Base-by-base conservation (phyloP, 352 stramenopile genomes). In the Pythium plurisporium region DNA sequence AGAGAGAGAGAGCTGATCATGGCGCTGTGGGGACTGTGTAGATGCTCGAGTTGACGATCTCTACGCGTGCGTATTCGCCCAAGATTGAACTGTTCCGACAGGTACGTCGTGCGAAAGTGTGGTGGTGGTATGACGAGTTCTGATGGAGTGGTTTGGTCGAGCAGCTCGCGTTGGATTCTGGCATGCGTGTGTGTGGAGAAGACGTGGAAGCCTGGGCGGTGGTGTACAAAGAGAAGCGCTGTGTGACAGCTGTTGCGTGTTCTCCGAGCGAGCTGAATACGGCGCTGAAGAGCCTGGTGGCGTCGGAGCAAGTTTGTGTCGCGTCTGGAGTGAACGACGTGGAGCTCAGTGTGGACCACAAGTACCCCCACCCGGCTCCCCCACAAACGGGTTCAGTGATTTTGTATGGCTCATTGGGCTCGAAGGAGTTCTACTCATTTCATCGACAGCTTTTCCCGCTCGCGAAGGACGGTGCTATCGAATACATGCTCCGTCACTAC, bases 401-500 rank as follows among this genome's bases (percentile, higher is more conserved):
- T 56, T 41, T 96, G n/a, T 96, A 96, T 55, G 86, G 85, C n/a
- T 73, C 79, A 8, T 50, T 96, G 34, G 85, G 81, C 17, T 89
- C 77, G 9, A 50, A 71, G 5, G 56, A 64, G 53, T 91, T 96
- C 44, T 78, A 82, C 51, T 47, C 37, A 34, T 94, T 96, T 52
- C 87, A 96, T 43, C 17, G 56, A 10, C 71, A 72, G 40, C 62
- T 96, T 8, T 70, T 76, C n/a, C 60, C 63, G n/a, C 56, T 80
- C 37, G 85, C 86, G 5, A 69, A 82, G 57, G 49, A 59, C 14
- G 76, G 82, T 25, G 51, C 75, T 26, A 58, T 96, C 20, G 69
- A 80, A 66, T 96, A 96, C 66, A 89, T 95, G 62, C 67, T 91
- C 34, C 85, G 87, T 29, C 87, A 94, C 47, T 91, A 77, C 19